A percentile compares a stretch with the other conserved stretches of the same genome.
phyloP scores from a whole-genome alignment of 2,329 filamentous ascomycete genomes.

The Ophiostoma pallidulum region DNA sequence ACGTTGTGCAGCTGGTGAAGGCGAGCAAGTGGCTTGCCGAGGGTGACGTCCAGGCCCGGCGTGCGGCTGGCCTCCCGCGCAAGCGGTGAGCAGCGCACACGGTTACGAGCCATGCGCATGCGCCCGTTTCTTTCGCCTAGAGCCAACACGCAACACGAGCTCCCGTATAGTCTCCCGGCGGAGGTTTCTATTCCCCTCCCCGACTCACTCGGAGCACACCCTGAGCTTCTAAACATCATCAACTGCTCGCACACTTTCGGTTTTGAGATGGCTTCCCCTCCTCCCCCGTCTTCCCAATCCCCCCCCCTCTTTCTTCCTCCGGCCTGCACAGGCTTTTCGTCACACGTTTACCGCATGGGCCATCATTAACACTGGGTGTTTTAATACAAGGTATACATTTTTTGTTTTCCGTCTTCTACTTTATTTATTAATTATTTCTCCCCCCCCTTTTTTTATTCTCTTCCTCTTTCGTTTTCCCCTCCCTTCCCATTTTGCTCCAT shows the following conservation, averaged over 20 bases:
- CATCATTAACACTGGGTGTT: background rate
- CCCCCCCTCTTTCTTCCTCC: background rate
- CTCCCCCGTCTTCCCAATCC: background rate
- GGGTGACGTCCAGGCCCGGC: conserved; percentile 66
- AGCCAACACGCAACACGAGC: no score
- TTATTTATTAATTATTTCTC: no score
- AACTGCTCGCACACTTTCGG: background rate
- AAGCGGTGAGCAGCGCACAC: conserved; percentile 22
- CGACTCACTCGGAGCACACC: background rate
- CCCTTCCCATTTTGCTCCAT: no score
- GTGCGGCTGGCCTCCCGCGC: conserved; percentile 42
- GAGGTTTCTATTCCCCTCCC: background rate
- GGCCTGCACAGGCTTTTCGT: background rate
- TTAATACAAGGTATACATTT: background rate
- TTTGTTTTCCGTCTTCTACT: background rate
- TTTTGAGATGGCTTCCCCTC: background rate
- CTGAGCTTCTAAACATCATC: background rate
- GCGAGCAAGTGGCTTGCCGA: conserved; percentile 88
- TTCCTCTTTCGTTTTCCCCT: no score
- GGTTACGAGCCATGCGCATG: conserved; percentile 18
- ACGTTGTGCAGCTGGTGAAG: conserved; percentile 87
- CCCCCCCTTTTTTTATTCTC: no score
- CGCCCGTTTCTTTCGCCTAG: no score
- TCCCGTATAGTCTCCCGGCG: no score
- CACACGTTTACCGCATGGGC: background rate